phyloP scores from a whole-genome alignment of 768 basidiomycete species.

The Pleurotus djamor region DNA sequence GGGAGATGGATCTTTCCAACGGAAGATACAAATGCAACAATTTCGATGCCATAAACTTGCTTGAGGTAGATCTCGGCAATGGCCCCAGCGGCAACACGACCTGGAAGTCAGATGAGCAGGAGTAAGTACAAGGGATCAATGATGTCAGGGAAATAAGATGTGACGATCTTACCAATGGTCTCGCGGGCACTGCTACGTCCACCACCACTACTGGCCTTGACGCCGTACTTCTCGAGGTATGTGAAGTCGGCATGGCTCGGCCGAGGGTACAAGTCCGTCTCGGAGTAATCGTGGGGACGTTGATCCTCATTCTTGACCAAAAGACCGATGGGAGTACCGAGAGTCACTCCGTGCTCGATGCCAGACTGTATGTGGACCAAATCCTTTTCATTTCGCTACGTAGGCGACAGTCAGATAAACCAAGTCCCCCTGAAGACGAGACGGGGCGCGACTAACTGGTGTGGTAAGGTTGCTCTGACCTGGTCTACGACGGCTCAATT shows the following conservation, averaged over 20 bases:
- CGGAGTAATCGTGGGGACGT: slow-evolving; percentile 96
- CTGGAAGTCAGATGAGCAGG: slow-evolving; percentile 32
- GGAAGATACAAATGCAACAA: slow-evolving; percentile 95
- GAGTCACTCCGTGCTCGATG: slow-evolving; percentile 88
- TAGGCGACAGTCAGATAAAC: not conserved
- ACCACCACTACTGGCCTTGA: slow-evolving; percentile 97
- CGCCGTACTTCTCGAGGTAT: slow-evolving; percentile 94
- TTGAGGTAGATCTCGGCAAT: slow-evolving; percentile 97
- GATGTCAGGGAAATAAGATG: not conserved
- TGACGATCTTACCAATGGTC: slow-evolving; percentile 71
- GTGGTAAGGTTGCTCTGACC: slow-evolving; percentile 98
- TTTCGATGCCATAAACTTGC: slow-evolving; percentile 84
- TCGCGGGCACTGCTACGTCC: slow-evolving; percentile 94
- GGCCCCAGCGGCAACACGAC: slow-evolving; percentile 95
- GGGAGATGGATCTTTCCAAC: slow-evolving; percentile 93
- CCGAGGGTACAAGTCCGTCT: slow-evolving; percentile 96
- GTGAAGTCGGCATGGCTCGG: slow-evolving; percentile 98
- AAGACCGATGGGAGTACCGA: slow-evolving; percentile 97
- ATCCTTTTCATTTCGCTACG: slow-evolving; percentile 93
- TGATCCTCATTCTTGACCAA: slow-evolving; percentile 98
- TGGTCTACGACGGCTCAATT: slow-evolving; percentile 88
- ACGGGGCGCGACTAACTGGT: slow-evolving; percentile 58
- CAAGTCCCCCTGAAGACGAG: slow-evolving; percentile 1
- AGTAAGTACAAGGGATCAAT: not conserved
- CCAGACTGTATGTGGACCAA: slow-evolving; percentile 93